phyloP scores from a whole-genome alignment of 2,329 filamentous ascomycete genomes.

The Eutypella sp. region DNA sequence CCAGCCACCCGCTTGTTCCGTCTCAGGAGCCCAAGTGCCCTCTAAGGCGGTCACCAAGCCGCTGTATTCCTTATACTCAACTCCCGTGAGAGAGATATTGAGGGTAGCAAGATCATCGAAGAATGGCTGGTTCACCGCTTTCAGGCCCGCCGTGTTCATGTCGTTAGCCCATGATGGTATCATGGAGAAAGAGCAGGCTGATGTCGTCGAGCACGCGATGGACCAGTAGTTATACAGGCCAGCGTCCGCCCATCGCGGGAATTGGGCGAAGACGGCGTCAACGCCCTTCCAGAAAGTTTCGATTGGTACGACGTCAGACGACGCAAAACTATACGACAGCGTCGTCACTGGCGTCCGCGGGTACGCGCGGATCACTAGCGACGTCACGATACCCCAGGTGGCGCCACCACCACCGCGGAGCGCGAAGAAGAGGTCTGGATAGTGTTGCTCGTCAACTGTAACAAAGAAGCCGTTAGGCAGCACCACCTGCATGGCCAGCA shows the following conservation, averaged over 20 bases:
- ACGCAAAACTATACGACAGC: conserved; percentile 22
- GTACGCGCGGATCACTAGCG: conserved; percentile 30
- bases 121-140: conserved; percentile 8
- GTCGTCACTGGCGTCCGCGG: conserved; percentile 28
- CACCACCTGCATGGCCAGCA: conserved; percentile 45
- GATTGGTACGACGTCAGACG: conserved; percentile 16
- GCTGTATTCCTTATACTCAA: conserved; percentile 9
- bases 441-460: conserved; percentile 33
- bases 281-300: conserved; percentile 27
- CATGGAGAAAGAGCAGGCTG: conserved; percentile 12
- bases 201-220: conserved; percentile 5
- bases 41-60: conserved; percentile 11
- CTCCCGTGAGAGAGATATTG: conserved; percentile 8
- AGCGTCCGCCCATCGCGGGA: conserved; percentile 23
- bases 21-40: conserved; percentile 14
- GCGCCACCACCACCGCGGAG: conserved; percentile 40
- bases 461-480: conserved; percentile 38
- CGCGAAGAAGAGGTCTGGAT: conserved; percentile 47
- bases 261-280: conserved; percentile 26
- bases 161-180: conserved; percentile 15
- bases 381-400: conserved; percentile 38
- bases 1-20: conserved; percentile 12
- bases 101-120: conserved; percentile 10
- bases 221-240: conserved; percentile 18
- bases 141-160: conserved; percentile 5